Conservation (phyloP, 108 stramenopile species). For the Fragilaria crotonensis region DNA sequence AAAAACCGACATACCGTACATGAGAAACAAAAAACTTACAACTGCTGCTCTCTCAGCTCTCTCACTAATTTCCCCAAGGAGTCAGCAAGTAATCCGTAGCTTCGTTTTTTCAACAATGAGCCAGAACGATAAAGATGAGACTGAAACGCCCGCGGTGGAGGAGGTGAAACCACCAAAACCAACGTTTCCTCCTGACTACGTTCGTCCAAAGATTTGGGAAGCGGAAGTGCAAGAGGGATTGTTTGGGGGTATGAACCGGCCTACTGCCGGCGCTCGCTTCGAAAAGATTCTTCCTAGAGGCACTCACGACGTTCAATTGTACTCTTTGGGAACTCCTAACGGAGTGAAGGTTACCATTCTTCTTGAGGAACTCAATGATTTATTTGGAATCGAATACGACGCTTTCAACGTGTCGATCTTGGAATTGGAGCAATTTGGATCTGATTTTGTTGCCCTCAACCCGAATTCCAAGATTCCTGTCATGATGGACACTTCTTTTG, state of each 20-base stretch:
- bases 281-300: slow-evolving; percentile 51
- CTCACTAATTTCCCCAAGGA: too few species aligned
- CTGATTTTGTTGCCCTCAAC: slow-evolving; percentile 76
- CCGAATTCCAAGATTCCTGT: slow-evolving; percentile 91
- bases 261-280: slow-evolving; percentile 65
- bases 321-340: slow-evolving; percentile 81
- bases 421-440: slow-evolving; percentile 66
- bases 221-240: slow-evolving; percentile 17
- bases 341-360: slow-evolving; percentile 80
- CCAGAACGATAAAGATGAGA: too few species aligned
- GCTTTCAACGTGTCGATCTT: slow-evolving; percentile 59
- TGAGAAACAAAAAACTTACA: too few species aligned
- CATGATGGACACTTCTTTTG: slow-evolving; percentile 33
- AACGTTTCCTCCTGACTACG: slow-evolving; percentile 13
- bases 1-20: too few species aligned
- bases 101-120: too few species aligned
- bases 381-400: slow-evolving; percentile 59
- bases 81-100: too few species aligned
- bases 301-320: slow-evolving; percentile 68
- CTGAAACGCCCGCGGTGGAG: too few species aligned
- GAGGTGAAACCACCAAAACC: not conserved
- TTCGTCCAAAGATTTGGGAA: slow-evolving; percentile 40
- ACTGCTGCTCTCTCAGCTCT: too few species aligned
- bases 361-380: slow-evolving; percentile 58
- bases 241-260: slow-evolving; percentile 35